These are phyloP conservation scores for Acorus gramineus DNA, from an alignment of 106 monocot species.

Conservation along the genomic window DNA sequence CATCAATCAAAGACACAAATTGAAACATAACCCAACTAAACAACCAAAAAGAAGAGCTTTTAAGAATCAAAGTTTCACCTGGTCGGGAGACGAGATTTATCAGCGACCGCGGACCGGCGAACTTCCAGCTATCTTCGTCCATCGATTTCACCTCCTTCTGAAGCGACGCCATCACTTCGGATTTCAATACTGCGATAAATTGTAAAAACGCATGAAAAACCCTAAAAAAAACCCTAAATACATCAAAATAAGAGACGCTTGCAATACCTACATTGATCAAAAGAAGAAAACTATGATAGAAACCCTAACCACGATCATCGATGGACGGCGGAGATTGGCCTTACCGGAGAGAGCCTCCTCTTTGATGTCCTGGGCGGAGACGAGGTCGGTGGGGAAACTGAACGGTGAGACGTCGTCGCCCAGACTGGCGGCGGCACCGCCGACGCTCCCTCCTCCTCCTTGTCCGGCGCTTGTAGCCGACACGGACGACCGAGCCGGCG, in stretches of 20 bases:
- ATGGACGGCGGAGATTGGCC: neutral
- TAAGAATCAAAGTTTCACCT: constrained; percentile 16
- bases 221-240: neutral
- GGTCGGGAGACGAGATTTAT: constrained; percentile 67
- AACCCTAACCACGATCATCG: neutral
- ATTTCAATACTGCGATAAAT: constrained; percentile 41
- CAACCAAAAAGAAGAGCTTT: too few relatives aligned
- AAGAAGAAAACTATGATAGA: neutral
- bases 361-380: constrained; percentile 61
- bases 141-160: constrained; percentile 77
- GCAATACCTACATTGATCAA: neutral
- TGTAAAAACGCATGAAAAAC: neutral
- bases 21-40: too few relatives aligned
- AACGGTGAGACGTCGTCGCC: constrained; percentile 39
- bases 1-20: too few relatives aligned
- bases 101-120: constrained; percentile 69
- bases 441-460: constrained; percentile 26
- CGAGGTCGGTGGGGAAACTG: constrained; percentile 48
- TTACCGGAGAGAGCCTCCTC: constrained; percentile 73
- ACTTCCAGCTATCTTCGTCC: constrained; percentile 87
- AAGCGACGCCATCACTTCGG: constrained; percentile 61
- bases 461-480: constrained; percentile 57
- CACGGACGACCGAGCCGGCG: constrained; percentile 80
- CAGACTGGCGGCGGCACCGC: constrained; percentile 16
- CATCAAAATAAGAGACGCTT: neutral